Evolutionary conservation across 768 basidiomycete species (phyloP).

Genomic region (Melanogaster broomeanus): DNA sequence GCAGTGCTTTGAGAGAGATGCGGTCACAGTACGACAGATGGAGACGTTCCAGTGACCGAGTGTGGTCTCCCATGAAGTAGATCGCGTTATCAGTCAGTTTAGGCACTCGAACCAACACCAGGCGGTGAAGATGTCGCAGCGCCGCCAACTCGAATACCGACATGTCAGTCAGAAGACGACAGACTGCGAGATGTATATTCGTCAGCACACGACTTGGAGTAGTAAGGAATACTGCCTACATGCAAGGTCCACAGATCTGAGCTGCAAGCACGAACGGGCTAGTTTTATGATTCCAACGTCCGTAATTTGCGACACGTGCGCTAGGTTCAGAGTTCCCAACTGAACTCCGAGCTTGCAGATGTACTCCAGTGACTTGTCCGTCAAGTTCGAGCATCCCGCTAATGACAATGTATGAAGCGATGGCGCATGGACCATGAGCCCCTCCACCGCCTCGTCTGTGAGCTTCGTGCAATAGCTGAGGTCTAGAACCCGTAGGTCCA

Average conservation of each 20-base stretch:
- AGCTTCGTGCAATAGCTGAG: slow-evolving; percentile 68
- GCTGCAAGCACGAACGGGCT: slow-evolving; percentile 66
- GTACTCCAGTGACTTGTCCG: slow-evolving; percentile 66
- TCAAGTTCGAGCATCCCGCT: slow-evolving; percentile 75
- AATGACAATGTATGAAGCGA: slow-evolving; percentile 75
- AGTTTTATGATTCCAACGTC: slow-evolving; percentile 71
- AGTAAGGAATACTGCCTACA: slow-evolving; percentile 52
- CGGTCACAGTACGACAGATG: slow-evolving; percentile 87
- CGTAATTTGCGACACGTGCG: slow-evolving; percentile 79
- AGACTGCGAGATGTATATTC: slow-evolving; percentile 51
- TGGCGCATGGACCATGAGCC: slow-evolving; percentile 74
- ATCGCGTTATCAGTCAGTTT: slow-evolving; percentile 85
- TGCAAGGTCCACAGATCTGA: slow-evolving; percentile 84
- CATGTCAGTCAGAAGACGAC: slow-evolving; percentile 82
- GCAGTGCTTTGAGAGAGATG: slow-evolving; percentile 74
- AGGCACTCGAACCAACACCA: slow-evolving; percentile 79
- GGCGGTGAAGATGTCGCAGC: slow-evolving; percentile 66
- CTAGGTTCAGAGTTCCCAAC: slow-evolving; percentile 78
- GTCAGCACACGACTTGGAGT: slow-evolving; percentile 18
- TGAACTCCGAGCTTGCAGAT: slow-evolving; percentile 73
- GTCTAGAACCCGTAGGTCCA: slow-evolving; percentile 79
- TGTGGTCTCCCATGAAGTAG: slow-evolving; percentile 76
- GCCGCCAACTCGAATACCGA: slow-evolving; percentile 78
- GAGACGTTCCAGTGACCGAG: slow-evolving; percentile 68
- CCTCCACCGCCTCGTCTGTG: slow-evolving; percentile 75